Conservation (phyloP, 2,329 filamentous ascomycete genomes). For the Moelleriella libera region DNA sequence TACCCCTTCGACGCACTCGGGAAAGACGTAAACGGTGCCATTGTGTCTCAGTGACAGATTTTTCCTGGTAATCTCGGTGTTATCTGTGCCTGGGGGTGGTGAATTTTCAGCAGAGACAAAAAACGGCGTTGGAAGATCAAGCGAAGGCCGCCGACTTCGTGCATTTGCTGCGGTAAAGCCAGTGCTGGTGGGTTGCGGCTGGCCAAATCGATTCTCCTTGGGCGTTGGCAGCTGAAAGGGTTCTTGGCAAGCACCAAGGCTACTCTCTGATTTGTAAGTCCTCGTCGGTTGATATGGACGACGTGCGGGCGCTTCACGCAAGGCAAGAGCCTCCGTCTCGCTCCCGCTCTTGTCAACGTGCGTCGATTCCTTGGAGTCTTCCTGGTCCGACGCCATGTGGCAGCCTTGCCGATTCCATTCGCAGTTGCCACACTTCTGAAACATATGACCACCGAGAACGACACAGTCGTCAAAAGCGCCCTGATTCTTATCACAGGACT, state of each 20-base stretch:
- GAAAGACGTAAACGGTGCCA: slow-evolving; percentile 33
- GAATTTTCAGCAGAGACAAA: slow-evolving; percentile 12
- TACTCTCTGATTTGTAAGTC: neutral
- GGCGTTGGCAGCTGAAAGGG: slow-evolving; percentile 13
- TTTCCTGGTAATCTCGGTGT: slow-evolving; percentile 25
- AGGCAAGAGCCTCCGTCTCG: neutral
- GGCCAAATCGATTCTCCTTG: slow-evolving; percentile 12
- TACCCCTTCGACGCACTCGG: slow-evolving; percentile 36
- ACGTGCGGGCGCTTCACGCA: slow-evolving; percentile 2
- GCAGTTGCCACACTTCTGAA: slow-evolving; percentile 35
- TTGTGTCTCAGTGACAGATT: slow-evolving; percentile 32
- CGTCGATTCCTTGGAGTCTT: neutral
- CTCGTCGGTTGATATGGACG: neutral
- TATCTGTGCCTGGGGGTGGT: slow-evolving; percentile 9
- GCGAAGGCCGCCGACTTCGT: slow-evolving; percentile 13
- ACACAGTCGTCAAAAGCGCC: slow-evolving; percentile 32
- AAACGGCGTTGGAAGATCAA: slow-evolving; percentile 14
- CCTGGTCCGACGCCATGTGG: slow-evolving; percentile 8
- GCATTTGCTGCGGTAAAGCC: slow-evolving; percentile 17
- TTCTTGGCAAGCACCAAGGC: slow-evolving; percentile 5
- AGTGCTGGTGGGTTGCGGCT: too few relatives aligned
- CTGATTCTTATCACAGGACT: slow-evolving; percentile 24
- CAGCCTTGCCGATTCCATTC: slow-evolving; percentile 31
- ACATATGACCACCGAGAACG: slow-evolving; percentile 23
- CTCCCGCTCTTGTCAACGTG: neutral